These are phyloP conservation scores for Solanum habrochaites DNA, from an alignment of 257 asterid genomes.

Conservation along the genomic window DNA sequence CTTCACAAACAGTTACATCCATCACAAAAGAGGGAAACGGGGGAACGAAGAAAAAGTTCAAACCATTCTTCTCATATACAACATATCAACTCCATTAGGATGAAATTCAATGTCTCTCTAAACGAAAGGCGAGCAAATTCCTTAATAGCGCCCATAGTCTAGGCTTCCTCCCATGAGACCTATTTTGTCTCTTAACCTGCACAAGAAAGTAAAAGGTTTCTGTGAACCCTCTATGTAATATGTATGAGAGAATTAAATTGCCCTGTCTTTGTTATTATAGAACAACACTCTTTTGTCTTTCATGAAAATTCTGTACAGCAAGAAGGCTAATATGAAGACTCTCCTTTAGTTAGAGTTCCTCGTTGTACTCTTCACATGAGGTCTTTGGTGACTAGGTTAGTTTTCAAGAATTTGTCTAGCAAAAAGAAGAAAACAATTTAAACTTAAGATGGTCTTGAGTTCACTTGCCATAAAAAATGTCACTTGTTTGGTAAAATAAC, in stretches of 20 bases:
- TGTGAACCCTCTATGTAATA: background rate
- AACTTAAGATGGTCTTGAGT: background rate
- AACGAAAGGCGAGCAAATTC: background rate
- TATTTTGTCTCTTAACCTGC: background rate
- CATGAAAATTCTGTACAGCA: background rate
- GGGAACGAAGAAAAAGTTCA: background rate
- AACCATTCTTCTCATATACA: background rate
- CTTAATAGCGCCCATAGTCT: background rate
- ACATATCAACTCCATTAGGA: background rate
- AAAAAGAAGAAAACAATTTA: background rate
- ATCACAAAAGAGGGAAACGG: background rate
- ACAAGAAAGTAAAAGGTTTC: background rate
- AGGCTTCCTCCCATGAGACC: background rate
- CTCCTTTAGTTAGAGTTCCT: background rate
- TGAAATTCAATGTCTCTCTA: background rate
- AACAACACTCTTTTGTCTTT: background rate
- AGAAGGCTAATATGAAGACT: background rate
- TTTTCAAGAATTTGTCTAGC: background rate
- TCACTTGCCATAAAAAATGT: background rate
- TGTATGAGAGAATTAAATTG: background rate
- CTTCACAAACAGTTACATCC: background rate
- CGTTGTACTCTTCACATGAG: background rate
- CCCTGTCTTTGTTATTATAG: background rate
- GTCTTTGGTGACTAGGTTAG: background rate
- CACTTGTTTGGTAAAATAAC: background rate